Conservation (phyloP, 805 yeast species). For the Candida adriatica region DNA sequence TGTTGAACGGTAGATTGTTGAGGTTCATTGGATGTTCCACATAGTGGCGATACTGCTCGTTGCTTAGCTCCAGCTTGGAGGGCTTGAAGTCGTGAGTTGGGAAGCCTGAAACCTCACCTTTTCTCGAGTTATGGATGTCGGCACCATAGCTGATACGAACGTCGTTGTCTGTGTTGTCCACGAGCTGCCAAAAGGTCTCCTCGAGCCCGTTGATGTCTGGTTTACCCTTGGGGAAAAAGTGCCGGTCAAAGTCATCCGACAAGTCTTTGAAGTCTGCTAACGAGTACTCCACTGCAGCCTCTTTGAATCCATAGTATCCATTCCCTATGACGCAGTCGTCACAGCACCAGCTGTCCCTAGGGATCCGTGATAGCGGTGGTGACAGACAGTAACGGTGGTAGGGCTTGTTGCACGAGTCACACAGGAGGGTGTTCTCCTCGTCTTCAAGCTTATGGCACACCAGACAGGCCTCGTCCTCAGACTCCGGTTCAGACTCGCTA, state of each 20-base stretch:
- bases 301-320: constrained; percentile 85
- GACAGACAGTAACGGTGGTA: constrained; percentile 65
- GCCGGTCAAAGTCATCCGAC: constrained; percentile 42
- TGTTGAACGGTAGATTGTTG: constrained; percentile 61
- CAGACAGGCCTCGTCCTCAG: constrained; percentile 32
- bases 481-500: constrained; percentile 1
- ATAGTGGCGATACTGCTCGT: constrained; percentile 29
- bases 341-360: constrained; percentile 71
- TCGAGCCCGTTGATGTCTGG: constrained; percentile 44
- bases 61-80: constrained; percentile 13
- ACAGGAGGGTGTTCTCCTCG: constrained; percentile 45
- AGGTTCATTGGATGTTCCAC: constrained; percentile 67
- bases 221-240: constrained; percentile 26
- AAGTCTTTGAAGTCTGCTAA: constrained; percentile 52
- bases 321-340: constrained; percentile 79
- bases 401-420: constrained; percentile 69
- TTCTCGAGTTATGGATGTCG: constrained; percentile 61
- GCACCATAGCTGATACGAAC: constrained; percentile 77
- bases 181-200: constrained; percentile 58
- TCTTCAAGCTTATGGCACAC: constrained; percentile 41
- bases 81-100: constrained; percentile 43
- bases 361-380: constrained; percentile 46
- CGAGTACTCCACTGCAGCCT: constrained; percentile 46
- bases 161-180: constrained; percentile 33
- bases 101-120: constrained; percentile 70